Evolutionary conservation across 2,329 filamentous ascomycete species (phyloP).

Genomic region (Cordyceps pruinosa): DNA sequence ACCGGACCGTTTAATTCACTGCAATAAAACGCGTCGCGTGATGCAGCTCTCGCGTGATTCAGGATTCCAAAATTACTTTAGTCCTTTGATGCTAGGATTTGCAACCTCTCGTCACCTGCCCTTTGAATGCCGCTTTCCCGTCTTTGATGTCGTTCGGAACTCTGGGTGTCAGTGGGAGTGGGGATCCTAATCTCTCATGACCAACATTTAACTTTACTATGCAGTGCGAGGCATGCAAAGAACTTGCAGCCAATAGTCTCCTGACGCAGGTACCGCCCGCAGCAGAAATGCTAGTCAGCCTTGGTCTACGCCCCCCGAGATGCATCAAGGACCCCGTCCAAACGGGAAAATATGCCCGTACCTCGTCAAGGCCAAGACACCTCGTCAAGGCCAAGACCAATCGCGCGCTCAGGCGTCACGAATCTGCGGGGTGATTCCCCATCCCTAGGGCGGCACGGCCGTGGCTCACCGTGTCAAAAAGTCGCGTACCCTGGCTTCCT

Average conservation of each 20-base stretch:
- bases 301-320: neutral
- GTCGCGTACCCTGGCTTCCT: neutral
- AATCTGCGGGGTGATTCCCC: neutral
- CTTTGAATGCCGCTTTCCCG: constrained; percentile 1
- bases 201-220: neutral
- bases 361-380: neutral
- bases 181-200: neutral
- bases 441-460: neutral
- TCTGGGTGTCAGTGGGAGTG: constrained; percentile 3
- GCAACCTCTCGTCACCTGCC: neutral
- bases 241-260: neutral
- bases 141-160: neutral
- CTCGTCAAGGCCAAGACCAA: neutral
- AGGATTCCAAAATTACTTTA: neutral
- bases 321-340: neutral
- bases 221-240: neutral
- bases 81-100: neutral
- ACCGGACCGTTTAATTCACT: neutral
- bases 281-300: neutral
- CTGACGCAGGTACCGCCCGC: constrained; percentile 3
- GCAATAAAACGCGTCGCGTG: constrained; percentile 10
- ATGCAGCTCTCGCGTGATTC: constrained; percentile 3
- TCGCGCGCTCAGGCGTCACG: neutral
- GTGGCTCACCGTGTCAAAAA: too few relatives aligned
- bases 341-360: neutral